A percentile compares a stretch with the other conserved stretches of the same genome.
Evolutionary conservation across 2,329 filamentous ascomycete species (phyloP).

Genomic region (Neofusicoccum cordaticola): DNA sequence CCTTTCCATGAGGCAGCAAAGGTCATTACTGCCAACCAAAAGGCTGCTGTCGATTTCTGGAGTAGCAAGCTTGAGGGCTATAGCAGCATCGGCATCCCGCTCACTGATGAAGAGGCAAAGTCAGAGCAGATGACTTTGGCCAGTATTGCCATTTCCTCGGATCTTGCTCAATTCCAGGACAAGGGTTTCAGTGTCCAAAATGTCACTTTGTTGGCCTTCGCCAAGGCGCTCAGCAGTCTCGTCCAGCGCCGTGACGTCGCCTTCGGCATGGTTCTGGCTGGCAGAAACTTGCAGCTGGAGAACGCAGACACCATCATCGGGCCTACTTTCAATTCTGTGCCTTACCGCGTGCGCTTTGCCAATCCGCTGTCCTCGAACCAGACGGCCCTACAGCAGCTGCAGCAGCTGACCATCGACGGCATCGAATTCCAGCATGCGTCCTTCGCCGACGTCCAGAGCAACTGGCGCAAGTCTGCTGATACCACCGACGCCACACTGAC

Average conservation of each 20-base stretch:
- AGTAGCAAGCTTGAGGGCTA: slow-evolving; percentile 41
- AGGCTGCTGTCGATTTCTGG: slow-evolving; percentile 48
- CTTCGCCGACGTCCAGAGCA: slow-evolving; percentile 15
- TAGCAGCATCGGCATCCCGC: slow-evolving; percentile 35
- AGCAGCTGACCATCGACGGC: slow-evolving; percentile 54
- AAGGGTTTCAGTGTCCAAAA: slow-evolving; percentile 36
- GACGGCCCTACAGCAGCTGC: slow-evolving; percentile 57
- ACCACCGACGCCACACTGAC: slow-evolving; percentile 8
- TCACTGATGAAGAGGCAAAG: background rate
- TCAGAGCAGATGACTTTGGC: slow-evolving; percentile 37
- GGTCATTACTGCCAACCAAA: slow-evolving; percentile 42
- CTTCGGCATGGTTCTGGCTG: slow-evolving; percentile 61
- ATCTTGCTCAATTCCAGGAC: background rate
- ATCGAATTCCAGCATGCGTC: slow-evolving; percentile 19
- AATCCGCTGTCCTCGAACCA: slow-evolving; percentile 48
- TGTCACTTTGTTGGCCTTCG: slow-evolving; percentile 36
- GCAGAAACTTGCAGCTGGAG: slow-evolving; percentile 47
- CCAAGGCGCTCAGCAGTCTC: slow-evolving; percentile 12
- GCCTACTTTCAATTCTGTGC: slow-evolving; percentile 61
- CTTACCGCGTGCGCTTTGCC: slow-evolving; percentile 46
- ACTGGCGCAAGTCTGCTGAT: slow-evolving; percentile 9
- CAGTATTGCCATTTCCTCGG: slow-evolving; percentile 48
- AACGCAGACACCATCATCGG: slow-evolving; percentile 56
- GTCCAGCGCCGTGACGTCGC: slow-evolving; percentile 41
- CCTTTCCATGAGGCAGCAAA: slow-evolving; percentile 45